Percentiles rank a stretch among this genome's conserved stretches.
Evolutionary conservation across 2,329 filamentous ascomycete genomes (phyloP).

Genomic region (Talaromyces amestolkiae): DNA sequence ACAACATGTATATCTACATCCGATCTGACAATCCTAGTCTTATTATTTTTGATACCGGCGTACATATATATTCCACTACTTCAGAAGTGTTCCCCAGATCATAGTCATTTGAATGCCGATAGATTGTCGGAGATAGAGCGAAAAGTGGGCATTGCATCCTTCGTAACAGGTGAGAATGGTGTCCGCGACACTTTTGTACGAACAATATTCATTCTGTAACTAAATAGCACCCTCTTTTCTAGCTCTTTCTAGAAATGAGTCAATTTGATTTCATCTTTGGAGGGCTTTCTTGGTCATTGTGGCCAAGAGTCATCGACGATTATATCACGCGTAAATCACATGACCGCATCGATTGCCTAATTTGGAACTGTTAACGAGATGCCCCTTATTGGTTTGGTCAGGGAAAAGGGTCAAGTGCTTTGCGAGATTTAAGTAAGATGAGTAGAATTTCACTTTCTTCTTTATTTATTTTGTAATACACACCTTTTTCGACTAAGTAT

Average conservation of each 20-base stretch:
- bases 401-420: not conserved
- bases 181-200: not conserved
- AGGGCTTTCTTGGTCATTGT: not conserved
- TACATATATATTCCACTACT: too few species aligned
- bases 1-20: too few species aligned
- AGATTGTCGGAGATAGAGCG: not conserved
- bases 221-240: not conserved
- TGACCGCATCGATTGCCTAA: conserved; percentile 11
- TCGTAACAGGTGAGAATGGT: not conserved
- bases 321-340: not conserved
- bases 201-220: not conserved
- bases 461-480: not conserved
- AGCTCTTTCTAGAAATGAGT: too few species aligned
- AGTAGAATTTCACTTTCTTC: not conserved
- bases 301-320: not conserved
- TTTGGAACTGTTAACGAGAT: not conserved
- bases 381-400: too few species aligned
- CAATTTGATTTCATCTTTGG: not conserved
- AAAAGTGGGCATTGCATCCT: not conserved
- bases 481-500: not conserved
- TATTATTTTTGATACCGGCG: not conserved
- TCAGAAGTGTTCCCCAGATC: not conserved
- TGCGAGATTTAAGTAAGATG: not conserved
- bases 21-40: too few species aligned
- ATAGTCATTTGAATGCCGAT: not conserved